Conservation (phyloP, 1,284 basidiomycete genomes). For the Cryptococcus sp. region DNA sequence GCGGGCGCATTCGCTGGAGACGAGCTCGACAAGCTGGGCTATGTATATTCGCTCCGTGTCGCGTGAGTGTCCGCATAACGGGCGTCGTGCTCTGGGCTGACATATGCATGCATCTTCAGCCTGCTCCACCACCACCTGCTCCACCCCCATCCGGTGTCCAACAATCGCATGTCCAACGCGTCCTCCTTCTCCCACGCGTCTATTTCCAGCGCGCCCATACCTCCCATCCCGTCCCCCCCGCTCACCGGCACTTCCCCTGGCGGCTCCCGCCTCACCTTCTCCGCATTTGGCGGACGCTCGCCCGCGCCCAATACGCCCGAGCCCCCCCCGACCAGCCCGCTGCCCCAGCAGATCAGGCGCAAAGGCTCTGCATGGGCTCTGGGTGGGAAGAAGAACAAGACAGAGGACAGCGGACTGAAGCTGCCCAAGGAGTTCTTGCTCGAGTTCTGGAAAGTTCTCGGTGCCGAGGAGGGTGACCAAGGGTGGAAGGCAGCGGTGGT, state of each 20-base stretch:
- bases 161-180: slow-evolving; percentile 6
- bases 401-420: slow-evolving; percentile 31
- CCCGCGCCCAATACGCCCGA: slow-evolving; percentile 15
- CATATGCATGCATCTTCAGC: not conserved
- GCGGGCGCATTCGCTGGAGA: slow-evolving; percentile 14
- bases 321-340: slow-evolving; percentile 1
- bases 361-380: slow-evolving; percentile 27
- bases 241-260: slow-evolving; percentile 24
- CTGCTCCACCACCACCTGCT: slow-evolving; percentile 21
- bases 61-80: slow-evolving; percentile 32
- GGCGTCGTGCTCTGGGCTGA: not conserved
- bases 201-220: slow-evolving; percentile 11
- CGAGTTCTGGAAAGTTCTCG: slow-evolving; percentile 43
- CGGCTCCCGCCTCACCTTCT: slow-evolving; percentile 22
- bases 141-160: slow-evolving; percentile 10
- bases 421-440: slow-evolving; percentile 45
- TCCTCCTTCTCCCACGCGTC: slow-evolving; percentile 6
- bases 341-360: slow-evolving; percentile 11
- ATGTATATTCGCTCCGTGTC: slow-evolving; percentile 43
- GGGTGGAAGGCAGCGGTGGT: slow-evolving; percentile 35
- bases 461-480: slow-evolving; percentile 38
- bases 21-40: slow-evolving; percentile 42
- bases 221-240: slow-evolving; percentile 20
- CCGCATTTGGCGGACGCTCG: not conserved
- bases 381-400: slow-evolving; percentile 23